Conservation (phyloP, 169 alveolate species). For the Plasmodium coatneyi region DNA sequence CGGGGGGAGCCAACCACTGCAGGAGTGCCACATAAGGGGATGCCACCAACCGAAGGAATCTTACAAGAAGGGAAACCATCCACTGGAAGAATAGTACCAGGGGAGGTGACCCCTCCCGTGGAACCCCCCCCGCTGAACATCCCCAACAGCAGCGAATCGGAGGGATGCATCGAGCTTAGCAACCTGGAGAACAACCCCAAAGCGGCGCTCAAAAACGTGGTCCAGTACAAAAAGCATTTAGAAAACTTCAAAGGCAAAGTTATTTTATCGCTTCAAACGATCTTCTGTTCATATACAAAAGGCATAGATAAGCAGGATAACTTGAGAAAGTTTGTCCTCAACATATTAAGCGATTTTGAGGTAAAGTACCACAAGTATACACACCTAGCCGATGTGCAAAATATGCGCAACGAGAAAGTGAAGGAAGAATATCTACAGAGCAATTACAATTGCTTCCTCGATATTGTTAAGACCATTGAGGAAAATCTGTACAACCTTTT, state of each 20-base stretch:
- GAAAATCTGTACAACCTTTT: constrained; percentile 32
- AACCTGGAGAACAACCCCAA: neutral
- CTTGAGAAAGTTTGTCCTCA: constrained; percentile 11
- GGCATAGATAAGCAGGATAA: constrained; percentile 13
- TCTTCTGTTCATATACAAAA: constrained; percentile 16
- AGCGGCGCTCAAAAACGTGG: constrained; percentile 24
- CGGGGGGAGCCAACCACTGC: neutral
- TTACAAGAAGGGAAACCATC: neutral
- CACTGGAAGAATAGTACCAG: neutral
- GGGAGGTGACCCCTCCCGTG: neutral
- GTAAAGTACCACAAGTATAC: neutral
- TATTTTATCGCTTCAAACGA: neutral
- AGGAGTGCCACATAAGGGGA: neutral
- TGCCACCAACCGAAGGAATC: neutral
- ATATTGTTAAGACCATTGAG: constrained; percentile 19
- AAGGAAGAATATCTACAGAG: constrained; percentile 8
- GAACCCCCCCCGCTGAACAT: neutral
- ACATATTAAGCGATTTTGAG: constrained; percentile 13
- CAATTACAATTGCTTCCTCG: constrained; percentile 35
- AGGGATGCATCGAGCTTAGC: neutral
- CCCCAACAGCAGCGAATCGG: neutral
- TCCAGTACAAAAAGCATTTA: constrained; percentile 33
- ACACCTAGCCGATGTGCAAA: constrained; percentile 7
- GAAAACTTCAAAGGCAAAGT: constrained; percentile 16
- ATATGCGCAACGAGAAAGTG: constrained; percentile 12